phyloP scores from a whole-genome alignment of 169 alveolate genomes.

The Plasmodium gallinaceum region DNA sequence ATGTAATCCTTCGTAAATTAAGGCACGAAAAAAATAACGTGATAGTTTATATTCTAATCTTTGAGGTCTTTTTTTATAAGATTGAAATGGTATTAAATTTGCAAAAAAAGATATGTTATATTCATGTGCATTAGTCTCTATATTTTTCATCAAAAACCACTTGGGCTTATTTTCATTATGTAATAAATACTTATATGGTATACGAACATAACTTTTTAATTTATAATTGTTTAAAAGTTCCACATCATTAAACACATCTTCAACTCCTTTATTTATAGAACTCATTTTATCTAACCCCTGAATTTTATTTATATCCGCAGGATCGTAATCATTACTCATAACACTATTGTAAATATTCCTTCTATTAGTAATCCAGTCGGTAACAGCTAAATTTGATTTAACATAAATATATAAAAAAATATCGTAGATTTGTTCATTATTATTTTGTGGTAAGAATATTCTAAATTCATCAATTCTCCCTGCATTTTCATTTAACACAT shows the following conservation, averaged over 20 bases:
- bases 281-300: slow-evolving; percentile 37
- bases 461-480: slow-evolving; percentile 88
- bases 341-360: slow-evolving; percentile 12
- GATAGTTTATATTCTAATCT: slow-evolving; percentile 88
- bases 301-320: slow-evolving; percentile 12
- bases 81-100: slow-evolving; percentile 66
- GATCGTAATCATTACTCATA: slow-evolving; percentile 15
- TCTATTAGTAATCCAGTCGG: slow-evolving; percentile 74
- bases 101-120: slow-evolving; percentile 80
- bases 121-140: slow-evolving; percentile 75
- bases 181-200: slow-evolving; percentile 82
- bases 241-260: slow-evolving; percentile 13
- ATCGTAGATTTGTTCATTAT: slow-evolving; percentile 79
- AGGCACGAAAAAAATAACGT: slow-evolving; percentile 86
- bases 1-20: slow-evolving; percentile 91
- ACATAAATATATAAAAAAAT: slow-evolving; percentile 81
- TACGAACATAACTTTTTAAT: slow-evolving; percentile 60
- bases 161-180: slow-evolving; percentile 88
- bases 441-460: slow-evolving; percentile 84
- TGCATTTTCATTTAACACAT: slow-evolving; percentile 82
- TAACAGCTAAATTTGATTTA: slow-evolving; percentile 76
- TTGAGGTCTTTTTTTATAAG: slow-evolving; percentile 82
- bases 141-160: slow-evolving; percentile 86
- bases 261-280: slow-evolving; percentile 39
- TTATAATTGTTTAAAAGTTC: slow-evolving; percentile 50